Conservation (phyloP, 805 yeast genomes). For the Yamadazyma takamatsuzukensis region DNA sequence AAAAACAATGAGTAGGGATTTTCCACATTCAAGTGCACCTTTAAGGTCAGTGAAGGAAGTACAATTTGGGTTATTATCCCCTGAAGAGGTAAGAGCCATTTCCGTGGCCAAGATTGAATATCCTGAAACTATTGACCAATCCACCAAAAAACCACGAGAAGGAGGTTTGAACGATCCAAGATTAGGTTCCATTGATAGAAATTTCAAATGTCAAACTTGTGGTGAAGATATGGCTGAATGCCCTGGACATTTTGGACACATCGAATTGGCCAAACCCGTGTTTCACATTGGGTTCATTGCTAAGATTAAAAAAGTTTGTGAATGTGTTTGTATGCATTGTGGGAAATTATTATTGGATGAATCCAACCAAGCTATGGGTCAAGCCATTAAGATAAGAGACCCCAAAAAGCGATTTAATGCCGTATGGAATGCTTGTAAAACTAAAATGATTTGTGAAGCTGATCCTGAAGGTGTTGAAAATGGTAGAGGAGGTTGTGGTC, state of each 20-base stretch:
- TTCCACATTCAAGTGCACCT: slow-evolving; percentile 98
- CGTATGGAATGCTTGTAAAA: slow-evolving; percentile 88
- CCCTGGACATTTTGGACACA: slow-evolving; percentile 99
- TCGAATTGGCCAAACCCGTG: slow-evolving; percentile 96
- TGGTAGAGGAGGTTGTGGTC: slow-evolving; percentile 97
- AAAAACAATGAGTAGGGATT: slow-evolving; percentile 40
- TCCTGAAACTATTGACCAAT: slow-evolving; percentile 99
- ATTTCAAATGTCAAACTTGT: slow-evolving; percentile 97
- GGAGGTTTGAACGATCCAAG: slow-evolving; percentile 98
- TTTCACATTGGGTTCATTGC: slow-evolving; percentile 97
- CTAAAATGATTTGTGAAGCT: slow-evolving; percentile 94
- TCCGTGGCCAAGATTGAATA: slow-evolving; percentile 97
- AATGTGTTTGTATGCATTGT: slow-evolving; percentile 98
- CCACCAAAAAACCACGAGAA: slow-evolving; percentile 89
- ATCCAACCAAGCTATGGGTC: slow-evolving; percentile 74
- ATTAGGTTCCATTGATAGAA: slow-evolving; percentile 94
- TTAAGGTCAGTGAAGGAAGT: slow-evolving; percentile 96
- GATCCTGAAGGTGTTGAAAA: slow-evolving; percentile 39
- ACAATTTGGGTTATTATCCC: slow-evolving; percentile 96
- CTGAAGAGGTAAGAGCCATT: slow-evolving; percentile 93
- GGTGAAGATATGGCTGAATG: slow-evolving; percentile 99
- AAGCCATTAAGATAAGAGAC: slow-evolving; percentile 83
- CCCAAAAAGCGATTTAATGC: slow-evolving; percentile 96
- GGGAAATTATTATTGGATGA: slow-evolving; percentile 92
- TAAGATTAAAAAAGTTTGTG: slow-evolving; percentile 91